Conservation (phyloP, 768 basidiomycete species). For the Boletus patriciae region DNA sequence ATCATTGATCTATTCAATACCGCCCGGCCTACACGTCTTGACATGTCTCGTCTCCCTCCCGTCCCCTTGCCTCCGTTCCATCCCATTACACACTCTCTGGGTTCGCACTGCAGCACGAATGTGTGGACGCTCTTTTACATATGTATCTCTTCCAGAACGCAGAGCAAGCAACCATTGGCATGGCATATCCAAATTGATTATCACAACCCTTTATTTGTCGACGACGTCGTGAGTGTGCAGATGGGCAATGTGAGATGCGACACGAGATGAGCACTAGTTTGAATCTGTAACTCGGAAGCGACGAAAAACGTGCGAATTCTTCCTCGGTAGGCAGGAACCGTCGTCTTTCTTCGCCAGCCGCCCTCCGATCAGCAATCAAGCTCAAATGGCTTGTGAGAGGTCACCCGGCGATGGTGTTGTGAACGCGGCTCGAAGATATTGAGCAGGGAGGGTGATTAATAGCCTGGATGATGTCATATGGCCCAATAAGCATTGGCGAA, state of each 20-base stretch:
- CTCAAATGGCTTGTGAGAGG: background rate
- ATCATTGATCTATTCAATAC: background rate
- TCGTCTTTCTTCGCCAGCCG: background rate
- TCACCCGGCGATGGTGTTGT: too few relatives aligned
- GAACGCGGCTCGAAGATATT: too few relatives aligned
- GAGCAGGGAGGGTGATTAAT: too few relatives aligned
- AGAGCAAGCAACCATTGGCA: constrained; percentile 2
- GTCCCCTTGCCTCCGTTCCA: background rate
- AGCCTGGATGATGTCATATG: too few relatives aligned
- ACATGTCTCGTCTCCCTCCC: background rate
- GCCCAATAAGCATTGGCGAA: too few relatives aligned
- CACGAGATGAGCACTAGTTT: background rate
- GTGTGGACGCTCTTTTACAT: constrained; percentile 2
- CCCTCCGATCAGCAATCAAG: background rate
- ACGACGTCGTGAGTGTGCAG: background rate
- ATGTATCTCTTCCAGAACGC: constrained; percentile 11
- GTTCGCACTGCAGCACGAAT: background rate
- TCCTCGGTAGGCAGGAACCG: too few relatives aligned
- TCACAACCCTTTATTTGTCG: background rate
- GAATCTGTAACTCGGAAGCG: too few relatives aligned
- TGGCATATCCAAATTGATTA: background rate
- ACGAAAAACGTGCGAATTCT: too few relatives aligned
- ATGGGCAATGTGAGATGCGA: background rate
- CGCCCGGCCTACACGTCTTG: background rate
- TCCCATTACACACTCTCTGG: background rate